Evolutionary conservation across 164 flowering plant genomes (phyloP).

Genomic region (Vitis rupestris): DNA sequence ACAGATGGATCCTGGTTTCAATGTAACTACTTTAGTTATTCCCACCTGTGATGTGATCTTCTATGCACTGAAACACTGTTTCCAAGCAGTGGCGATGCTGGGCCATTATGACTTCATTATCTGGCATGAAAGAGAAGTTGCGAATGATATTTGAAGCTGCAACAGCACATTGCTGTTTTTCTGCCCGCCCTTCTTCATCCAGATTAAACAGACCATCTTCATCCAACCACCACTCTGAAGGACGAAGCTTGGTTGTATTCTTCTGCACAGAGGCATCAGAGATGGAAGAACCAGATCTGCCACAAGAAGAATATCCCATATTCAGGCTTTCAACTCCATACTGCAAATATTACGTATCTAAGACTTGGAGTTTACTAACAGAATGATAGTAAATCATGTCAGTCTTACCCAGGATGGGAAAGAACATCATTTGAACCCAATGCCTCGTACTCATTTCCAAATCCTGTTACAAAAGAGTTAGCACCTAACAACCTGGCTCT

Average conservation of each 20-base stretch:
- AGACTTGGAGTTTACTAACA: not conserved
- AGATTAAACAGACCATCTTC: slow-evolving; percentile 93
- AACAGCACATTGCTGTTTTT: slow-evolving; percentile 94
- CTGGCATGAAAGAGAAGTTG: slow-evolving; percentile 97
- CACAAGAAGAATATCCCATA: slow-evolving; percentile 3
- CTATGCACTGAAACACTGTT: slow-evolving; percentile 79
- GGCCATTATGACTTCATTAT: slow-evolving; percentile 81
- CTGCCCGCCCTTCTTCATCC: slow-evolving; percentile 89
- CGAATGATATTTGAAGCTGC: slow-evolving; percentile 95
- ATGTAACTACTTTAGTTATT: not conserved
- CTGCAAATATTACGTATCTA: not conserved
- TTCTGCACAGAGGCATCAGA: slow-evolving; percentile 40
- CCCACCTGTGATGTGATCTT: slow-evolving; percentile 66
- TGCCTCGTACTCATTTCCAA: slow-evolving; percentile 75
- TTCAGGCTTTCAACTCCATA: not conserved
- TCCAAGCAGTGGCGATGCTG: slow-evolving; percentile 86
- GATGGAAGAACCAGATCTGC: slow-evolving; percentile 47
- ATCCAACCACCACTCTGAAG: slow-evolving; percentile 78
- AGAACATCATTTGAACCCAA: slow-evolving; percentile 36
- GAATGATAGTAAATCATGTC: not conserved
- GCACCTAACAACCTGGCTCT: slow-evolving; percentile 68
- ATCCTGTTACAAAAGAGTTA: slow-evolving; percentile 76
- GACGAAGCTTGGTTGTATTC: slow-evolving; percentile 32
- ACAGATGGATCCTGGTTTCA: not conserved
- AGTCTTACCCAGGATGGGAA: slow-evolving; percentile 42